Evolutionary conservation across 805 yeast species (phyloP).

Genomic region (Metschnikowia arizonensis): DNA sequence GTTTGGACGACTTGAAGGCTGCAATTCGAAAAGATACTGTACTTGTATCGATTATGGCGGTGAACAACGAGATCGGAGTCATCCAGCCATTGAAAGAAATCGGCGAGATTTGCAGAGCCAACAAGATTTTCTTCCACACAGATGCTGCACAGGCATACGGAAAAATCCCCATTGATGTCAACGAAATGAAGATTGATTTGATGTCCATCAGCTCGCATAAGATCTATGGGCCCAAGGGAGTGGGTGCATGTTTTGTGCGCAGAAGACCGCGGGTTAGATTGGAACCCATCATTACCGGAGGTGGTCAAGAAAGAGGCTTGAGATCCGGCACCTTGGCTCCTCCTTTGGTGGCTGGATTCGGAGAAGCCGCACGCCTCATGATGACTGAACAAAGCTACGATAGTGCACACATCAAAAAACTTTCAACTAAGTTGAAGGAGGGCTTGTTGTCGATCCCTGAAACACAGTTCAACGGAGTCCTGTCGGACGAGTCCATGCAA

Average conservation of each 20-base stretch:
- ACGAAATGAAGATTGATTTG: constrained; percentile 86
- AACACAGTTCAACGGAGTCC: constrained; percentile 86
- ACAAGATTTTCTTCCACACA: constrained; percentile 94
- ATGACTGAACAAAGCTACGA: constrained; percentile 70
- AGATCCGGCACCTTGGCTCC: constrained; percentile 97
- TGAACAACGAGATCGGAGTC: constrained; percentile 97
- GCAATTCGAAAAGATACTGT: constrained; percentile 89
- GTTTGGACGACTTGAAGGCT: constrained; percentile 69
- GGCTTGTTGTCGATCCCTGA: constrained; percentile 80
- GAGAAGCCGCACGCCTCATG: constrained; percentile 93
- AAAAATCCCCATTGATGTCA: constrained; percentile 87
- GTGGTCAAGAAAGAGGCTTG: constrained; percentile 98
- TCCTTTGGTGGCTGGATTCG: constrained; percentile 93
- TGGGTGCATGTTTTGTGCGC: constrained; percentile 92
- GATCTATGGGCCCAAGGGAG: constrained; percentile 96
- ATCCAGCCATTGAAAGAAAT: constrained; percentile 94
- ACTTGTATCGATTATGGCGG: constrained; percentile 92
- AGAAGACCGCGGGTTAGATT: constrained; percentile 98
- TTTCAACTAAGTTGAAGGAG: constrained; percentile 68
- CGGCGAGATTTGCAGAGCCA: constrained; percentile 77
- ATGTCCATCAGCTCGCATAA: constrained; percentile 94
- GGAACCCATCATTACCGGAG: constrained; percentile 93
- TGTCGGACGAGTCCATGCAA: constrained; percentile 40
- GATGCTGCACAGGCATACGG: constrained; percentile 98
- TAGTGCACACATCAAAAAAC: constrained; percentile 58